Evolutionary conservation across 805 yeast species (phyloP).

Genomic region (Metschnikowia hibisci): DNA sequence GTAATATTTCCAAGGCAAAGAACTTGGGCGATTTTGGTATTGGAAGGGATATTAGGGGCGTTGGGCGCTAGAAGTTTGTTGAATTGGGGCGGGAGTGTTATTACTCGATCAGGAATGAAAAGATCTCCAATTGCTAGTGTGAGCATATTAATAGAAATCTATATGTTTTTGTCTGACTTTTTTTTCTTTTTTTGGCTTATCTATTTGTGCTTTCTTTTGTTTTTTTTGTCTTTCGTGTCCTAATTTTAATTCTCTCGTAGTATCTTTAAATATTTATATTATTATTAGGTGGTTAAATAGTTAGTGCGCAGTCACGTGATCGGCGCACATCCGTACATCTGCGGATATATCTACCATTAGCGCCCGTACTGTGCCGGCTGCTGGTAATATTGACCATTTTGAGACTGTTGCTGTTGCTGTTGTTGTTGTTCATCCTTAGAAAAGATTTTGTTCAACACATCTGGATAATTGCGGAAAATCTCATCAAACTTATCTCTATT

Average conservation of each 20-base stretch:
- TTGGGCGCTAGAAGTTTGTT: conserved; percentile 73
- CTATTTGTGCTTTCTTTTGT: neutral
- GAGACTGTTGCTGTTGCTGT: conserved; percentile 10
- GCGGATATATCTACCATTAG: neutral
- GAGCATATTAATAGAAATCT: conserved; percentile 34
- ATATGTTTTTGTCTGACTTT: neutral
- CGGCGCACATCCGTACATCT: neutral
- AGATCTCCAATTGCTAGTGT: conserved; percentile 82
- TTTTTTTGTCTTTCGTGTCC: too few species aligned
- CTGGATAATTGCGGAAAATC: conserved; percentile 62
- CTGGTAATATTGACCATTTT: conserved; percentile 11
- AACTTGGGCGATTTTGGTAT: conserved; percentile 75
- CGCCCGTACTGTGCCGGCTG: conserved; percentile 13
- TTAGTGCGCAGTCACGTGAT: neutral
- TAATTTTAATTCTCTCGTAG: too few species aligned
- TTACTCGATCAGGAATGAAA: conserved; percentile 82
- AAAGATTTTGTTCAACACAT: conserved; percentile 51
- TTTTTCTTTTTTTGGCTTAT: neutral
- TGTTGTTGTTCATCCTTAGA: conserved; percentile 14
- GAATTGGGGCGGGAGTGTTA: conserved; percentile 60
- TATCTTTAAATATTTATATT: too few species aligned
- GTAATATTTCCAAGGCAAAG: conserved; percentile 82
- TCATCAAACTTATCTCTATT: conserved; percentile 66
- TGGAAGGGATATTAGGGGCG: conserved; percentile 32
- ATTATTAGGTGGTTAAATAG: neutral